A percentile compares a stretch with the other conserved stretches of the same genome.
These are phyloP conservation scores for Aspergillus neoniger DNA, from an alignment of 2,329 filamentous ascomycete genomes.

Conservation along the genomic window DNA sequence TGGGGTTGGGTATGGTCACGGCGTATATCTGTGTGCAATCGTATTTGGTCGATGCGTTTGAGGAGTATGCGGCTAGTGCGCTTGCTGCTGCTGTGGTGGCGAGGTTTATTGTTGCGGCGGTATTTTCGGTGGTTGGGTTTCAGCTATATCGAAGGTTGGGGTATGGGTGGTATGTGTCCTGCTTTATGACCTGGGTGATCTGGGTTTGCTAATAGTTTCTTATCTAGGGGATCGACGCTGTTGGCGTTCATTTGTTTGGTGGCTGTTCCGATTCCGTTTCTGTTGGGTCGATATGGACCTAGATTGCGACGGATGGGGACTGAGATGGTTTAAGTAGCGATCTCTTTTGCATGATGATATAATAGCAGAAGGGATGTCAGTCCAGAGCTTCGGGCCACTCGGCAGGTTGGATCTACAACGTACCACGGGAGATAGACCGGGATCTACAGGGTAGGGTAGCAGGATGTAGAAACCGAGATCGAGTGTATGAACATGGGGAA, in stretches of 20 bases:
- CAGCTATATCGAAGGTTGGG: background rate
- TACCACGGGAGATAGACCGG: too few species aligned
- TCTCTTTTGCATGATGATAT: rapidly evolving
- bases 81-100: background rate
- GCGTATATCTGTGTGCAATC: background rate
- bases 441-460: too few species aligned
- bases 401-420: too few species aligned
- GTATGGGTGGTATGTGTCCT: background rate
- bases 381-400: too few species aligned
- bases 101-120: background rate
- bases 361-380: too few species aligned
- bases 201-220: background rate
- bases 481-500: too few species aligned
- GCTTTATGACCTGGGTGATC: too few species aligned
- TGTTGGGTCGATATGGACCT: background rate
- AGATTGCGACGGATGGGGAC: background rate
- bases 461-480: too few species aligned
- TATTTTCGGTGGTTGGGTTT: background rate
- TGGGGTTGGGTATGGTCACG: background rate
- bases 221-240: background rate
- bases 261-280: background rate
- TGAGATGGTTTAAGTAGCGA: background rate
- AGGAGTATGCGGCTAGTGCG: background rate
- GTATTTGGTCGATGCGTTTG: background rate
- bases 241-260: background rate